phyloP scores from a whole-genome alignment of 2,329 filamentous ascomycete species.

The Clonostachys byssicola region DNA sequence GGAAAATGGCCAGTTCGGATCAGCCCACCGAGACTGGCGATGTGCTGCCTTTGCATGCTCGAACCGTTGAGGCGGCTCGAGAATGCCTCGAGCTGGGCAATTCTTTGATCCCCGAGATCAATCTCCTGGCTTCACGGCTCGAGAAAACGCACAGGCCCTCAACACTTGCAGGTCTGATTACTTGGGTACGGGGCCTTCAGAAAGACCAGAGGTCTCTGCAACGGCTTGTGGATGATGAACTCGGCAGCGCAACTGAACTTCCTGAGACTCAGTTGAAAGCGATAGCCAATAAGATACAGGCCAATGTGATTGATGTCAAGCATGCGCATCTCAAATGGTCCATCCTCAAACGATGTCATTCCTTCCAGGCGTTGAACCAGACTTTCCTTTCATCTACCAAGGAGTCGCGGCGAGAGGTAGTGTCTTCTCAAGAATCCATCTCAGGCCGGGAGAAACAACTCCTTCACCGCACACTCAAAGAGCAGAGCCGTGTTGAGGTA shows the following conservation, averaged over 20 bases:
- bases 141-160: not conserved
- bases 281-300: slow-evolving; percentile 12
- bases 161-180: not conserved
- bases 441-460: slow-evolving; percentile 6
- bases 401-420: slow-evolving; percentile 13
- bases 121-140: not conserved
- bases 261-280: not conserved
- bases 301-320: slow-evolving; percentile 11
- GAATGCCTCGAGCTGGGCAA: too few species aligned
- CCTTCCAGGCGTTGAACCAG: slow-evolving; percentile 21
- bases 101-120: not conserved
- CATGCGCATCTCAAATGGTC: slow-evolving; percentile 20
- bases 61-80: too few species aligned
- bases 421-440: slow-evolving; percentile 4
- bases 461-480: slow-evolving; percentile 22
- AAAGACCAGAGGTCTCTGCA: not conserved
- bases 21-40: too few species aligned
- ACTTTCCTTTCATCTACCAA: slow-evolving; percentile 23
- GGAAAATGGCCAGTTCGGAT: too few species aligned
- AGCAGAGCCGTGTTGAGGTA: slow-evolving; percentile 24
- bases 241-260: not conserved
- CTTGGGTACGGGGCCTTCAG: not conserved
- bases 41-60: too few species aligned
- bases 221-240: not conserved
- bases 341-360: slow-evolving; percentile 21